phyloP scores from a whole-genome alignment of 75 land plant genomes.

The Pinus tabuliformis region DNA sequence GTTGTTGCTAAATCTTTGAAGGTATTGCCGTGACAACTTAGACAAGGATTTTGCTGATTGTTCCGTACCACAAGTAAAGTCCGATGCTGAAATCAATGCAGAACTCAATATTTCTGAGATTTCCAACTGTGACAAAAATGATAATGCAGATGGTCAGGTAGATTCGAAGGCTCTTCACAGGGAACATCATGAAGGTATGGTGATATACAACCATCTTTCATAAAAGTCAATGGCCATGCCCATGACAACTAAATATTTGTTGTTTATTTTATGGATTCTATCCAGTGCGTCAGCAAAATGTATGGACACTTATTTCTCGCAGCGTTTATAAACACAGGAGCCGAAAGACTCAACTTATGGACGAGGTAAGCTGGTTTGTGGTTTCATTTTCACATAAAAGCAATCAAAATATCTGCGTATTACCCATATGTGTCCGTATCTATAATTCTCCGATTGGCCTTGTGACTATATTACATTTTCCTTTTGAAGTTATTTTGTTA shows the following conservation, averaged over 20 bases:
- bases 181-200: conserved; percentile 14
- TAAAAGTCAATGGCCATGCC: background rate
- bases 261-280: conserved; percentile 7
- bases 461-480: background rate
- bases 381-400: background rate
- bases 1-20: conserved; percentile 8
- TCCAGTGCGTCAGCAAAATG: conserved; percentile 18
- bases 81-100: conserved; percentile 36
- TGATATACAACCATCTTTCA: background rate
- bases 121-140: conserved; percentile 22
- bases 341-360: conserved; percentile 20
- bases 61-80: conserved; percentile 42
- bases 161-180: conserved; percentile 24
- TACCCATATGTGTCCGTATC: no score
- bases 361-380: conserved; percentile 17
- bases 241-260: background rate
- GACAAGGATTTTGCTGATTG: conserved; percentile 33
- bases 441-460: no score
- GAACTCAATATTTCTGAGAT: conserved; percentile 36
- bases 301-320: conserved; percentile 28
- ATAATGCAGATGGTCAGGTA: conserved; percentile 28
- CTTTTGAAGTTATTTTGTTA: background rate
- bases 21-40: conserved; percentile 42
- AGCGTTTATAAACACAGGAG: conserved; percentile 31
- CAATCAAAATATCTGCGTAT: background rate